Evolutionary conservation across 179 eudicot genomes (phyloP).

Genomic region (Camellia oleifera): DNA sequence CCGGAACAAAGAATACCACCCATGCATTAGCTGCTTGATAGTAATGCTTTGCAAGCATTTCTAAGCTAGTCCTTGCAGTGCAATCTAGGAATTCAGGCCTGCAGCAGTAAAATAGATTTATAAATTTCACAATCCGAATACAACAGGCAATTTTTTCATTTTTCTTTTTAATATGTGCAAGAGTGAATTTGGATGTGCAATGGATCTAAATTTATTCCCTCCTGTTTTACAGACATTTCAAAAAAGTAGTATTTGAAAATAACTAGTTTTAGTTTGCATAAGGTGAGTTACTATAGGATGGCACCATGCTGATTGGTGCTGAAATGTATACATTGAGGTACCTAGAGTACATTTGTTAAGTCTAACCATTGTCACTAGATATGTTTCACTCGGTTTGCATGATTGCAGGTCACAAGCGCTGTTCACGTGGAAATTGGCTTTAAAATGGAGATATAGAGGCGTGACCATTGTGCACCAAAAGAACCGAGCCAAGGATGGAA

Average conservation of each 20-base stretch:
- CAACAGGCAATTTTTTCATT: neutral
- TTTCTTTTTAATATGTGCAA: neutral
- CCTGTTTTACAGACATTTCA: neutral
- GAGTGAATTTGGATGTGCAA: neutral
- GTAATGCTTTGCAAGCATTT: constrained; percentile 86
- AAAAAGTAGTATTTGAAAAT: neutral
- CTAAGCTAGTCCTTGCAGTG: constrained; percentile 82
- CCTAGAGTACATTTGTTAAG: too few relatives aligned
- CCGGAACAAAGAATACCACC: constrained; percentile 86
- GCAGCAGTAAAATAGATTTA: constrained; percentile 18
- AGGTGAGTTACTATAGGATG: neutral
- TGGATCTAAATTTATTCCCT: neutral
- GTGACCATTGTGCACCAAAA: too few relatives aligned
- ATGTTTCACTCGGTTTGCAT: too few relatives aligned
- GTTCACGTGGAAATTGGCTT: too few relatives aligned
- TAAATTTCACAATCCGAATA: neutral
- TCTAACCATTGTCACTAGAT: too few relatives aligned
- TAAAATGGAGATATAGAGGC: too few relatives aligned
- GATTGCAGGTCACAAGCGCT: too few relatives aligned
- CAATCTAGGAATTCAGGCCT: constrained; percentile 84
- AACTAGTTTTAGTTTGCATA: neutral
- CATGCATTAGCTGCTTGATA: constrained; percentile 70
- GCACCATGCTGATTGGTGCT: too few relatives aligned
- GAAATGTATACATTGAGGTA: too few relatives aligned
- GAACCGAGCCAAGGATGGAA: too few relatives aligned